Evolutionary conservation across 129 eudicot genomes (phyloP).

Genomic region (Calendula officinalis): DNA sequence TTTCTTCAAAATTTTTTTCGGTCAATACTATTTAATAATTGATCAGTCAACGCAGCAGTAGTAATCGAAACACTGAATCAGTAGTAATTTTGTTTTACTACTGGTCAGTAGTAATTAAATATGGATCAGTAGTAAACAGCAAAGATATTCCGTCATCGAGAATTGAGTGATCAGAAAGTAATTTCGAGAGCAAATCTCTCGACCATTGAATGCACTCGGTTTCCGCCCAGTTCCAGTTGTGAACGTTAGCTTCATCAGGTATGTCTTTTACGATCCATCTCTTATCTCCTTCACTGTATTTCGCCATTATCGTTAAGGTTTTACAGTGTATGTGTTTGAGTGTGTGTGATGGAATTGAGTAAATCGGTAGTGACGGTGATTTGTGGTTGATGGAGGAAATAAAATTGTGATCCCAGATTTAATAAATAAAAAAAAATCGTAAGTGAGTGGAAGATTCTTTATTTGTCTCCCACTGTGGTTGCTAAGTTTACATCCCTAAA

Average conservation of each 20-base stretch:
- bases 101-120: too few relatives aligned
- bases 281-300: slow-evolving; percentile 91
- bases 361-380: slow-evolving; percentile 12
- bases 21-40: too few relatives aligned
- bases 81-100: too few relatives aligned
- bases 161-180: slow-evolving; percentile 49
- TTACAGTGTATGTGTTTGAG: neutral
- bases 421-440: too few relatives aligned
- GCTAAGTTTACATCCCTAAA: too few relatives aligned
- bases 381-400: slow-evolving; percentile 15
- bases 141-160: slow-evolving; percentile 71
- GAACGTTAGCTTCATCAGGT: slow-evolving; percentile 97
- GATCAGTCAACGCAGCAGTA: too few relatives aligned
- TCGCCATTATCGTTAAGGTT: slow-evolving; percentile 54
- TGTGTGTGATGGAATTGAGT: neutral
- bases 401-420: too few relatives aligned
- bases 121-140: too few relatives aligned
- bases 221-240: slow-evolving; percentile 99
- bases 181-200: slow-evolving; percentile 38
- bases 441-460: too few relatives aligned
- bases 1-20: too few relatives aligned
- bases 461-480: too few relatives aligned
- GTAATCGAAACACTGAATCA: too few relatives aligned
- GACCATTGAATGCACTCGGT: slow-evolving; percentile 91
- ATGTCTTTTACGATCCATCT: slow-evolving; percentile 97